Evolutionary conservation across 306 rosid species (phyloP).

Genomic region (Delonix regia): DNA sequence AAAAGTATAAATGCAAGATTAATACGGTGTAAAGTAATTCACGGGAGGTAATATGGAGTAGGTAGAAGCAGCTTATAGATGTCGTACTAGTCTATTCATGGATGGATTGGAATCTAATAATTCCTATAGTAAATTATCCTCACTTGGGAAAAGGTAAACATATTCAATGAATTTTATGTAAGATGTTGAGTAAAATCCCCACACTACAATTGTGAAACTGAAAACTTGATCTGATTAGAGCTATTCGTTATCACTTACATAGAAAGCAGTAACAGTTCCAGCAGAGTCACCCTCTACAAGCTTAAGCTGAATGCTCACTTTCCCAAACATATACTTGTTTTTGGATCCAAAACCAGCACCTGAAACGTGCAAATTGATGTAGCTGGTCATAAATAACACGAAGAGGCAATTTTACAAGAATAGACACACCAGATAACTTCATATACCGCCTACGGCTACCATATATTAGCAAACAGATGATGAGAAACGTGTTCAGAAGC

Average conservation of each 20-base stretch:
- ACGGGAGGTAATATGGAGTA: slow-evolving; percentile 16
- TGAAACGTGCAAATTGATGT: slow-evolving; percentile 38
- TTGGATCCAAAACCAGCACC: slow-evolving; percentile 92
- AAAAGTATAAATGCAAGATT: slow-evolving; percentile 41
- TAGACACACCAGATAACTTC: background rate
- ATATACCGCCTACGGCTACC: no score
- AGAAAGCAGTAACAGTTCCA: slow-evolving; percentile 94
- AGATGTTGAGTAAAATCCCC: background rate
- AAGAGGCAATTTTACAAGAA: background rate
- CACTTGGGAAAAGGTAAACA: background rate
- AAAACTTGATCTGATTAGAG: background rate
- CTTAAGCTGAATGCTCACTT: slow-evolving; percentile 79
- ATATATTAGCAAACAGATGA: no score
- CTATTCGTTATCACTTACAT: slow-evolving; percentile 52
- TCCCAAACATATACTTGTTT: slow-evolving; percentile 85
- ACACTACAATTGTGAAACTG: background rate
- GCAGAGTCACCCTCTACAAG: slow-evolving; percentile 92
- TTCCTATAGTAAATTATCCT: background rate
- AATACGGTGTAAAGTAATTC: slow-evolving; percentile 21
- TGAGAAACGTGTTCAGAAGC: background rate
- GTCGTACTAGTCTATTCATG: background rate
- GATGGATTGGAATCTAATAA: slow-evolving; percentile 12
- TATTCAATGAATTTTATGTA: background rate
- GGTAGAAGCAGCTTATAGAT: slow-evolving; percentile 29
- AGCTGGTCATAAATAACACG: background rate